Percentiles rank a stretch among this genome's conserved stretches.
phyloP scores from a whole-genome alignment of 2,329 filamentous ascomycete genomes.

The Aspergillus glaucus region DNA sequence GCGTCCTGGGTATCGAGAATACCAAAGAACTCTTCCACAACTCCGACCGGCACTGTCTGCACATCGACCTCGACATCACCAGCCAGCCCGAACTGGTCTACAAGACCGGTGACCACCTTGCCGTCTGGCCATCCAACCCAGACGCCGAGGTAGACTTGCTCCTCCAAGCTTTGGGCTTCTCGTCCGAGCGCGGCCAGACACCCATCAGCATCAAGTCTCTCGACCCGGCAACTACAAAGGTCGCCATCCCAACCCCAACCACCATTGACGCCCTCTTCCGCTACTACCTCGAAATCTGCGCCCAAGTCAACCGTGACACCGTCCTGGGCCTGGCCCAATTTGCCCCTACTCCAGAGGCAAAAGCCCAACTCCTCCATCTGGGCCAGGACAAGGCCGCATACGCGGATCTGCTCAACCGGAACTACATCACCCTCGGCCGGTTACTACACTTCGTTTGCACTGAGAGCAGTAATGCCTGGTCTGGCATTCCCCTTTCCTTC shows the following conservation, averaged over 20 bases:
- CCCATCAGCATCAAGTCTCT: conserved; percentile 50
- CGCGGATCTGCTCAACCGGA: conserved; percentile 65
- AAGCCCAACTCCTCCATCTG: conserved; percentile 73
- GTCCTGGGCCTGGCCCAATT: conserved; percentile 75
- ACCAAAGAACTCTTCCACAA: conserved; percentile 75
- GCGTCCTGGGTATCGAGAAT: conserved; percentile 73
- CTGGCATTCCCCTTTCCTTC: conserved; percentile 75
- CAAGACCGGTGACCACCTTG: conserved; percentile 87
- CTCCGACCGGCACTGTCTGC: conserved; percentile 77
- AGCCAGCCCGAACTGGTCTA: conserved; percentile 74
- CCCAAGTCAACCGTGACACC: conserved; percentile 86
- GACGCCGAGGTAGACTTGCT: conserved; percentile 80
- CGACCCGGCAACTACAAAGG: conserved; percentile 67
- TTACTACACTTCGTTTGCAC: conserved; percentile 54
- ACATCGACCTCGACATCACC: conserved; percentile 81
- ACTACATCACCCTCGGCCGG: conserved; percentile 60
- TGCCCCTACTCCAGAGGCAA: conserved; percentile 68
- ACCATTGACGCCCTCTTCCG: conserved; percentile 79
- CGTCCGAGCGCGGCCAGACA: conserved; percentile 14
- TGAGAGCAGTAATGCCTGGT: conserved; percentile 58
- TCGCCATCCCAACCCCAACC: conserved; percentile 84
- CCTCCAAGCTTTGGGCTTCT: conserved; percentile 63
- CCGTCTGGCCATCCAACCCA: conserved; percentile 84
- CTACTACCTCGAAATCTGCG: conserved; percentile 90
- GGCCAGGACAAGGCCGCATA: conserved; percentile 84